Evolutionary conservation across 257 asterid genomes (phyloP).

Genomic region (Lithospermum erythrorhizon): DNA sequence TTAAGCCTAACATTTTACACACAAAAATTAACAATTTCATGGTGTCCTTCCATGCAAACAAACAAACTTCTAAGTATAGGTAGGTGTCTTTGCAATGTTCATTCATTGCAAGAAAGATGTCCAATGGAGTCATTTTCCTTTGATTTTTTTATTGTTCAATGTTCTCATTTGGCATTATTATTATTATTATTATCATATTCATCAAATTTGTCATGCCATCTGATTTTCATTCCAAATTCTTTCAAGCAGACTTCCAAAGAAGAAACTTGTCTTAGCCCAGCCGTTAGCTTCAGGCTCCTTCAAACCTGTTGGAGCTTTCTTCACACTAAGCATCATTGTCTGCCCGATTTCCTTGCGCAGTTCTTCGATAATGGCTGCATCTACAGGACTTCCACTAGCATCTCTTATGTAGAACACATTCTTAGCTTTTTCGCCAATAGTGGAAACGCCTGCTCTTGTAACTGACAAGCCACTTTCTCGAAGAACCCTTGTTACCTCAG

Average conservation of each 20-base stretch:
- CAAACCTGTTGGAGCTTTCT: conserved; percentile 35
- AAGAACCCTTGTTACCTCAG: conserved; percentile 79
- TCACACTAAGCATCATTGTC: conserved; percentile 76
- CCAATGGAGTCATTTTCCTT: not conserved
- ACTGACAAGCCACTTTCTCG: conserved; percentile 84
- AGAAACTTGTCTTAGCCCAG: conserved; percentile 74
- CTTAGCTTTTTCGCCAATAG: conserved; percentile 74
- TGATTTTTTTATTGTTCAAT: not conserved
- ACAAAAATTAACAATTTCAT: too few relatives aligned
- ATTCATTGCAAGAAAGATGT: not conserved
- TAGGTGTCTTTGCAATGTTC: not conserved
- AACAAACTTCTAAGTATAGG: too few relatives aligned
- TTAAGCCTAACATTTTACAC: too few relatives aligned
- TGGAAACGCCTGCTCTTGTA: conserved; percentile 80
- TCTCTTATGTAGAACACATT: conserved; percentile 77
- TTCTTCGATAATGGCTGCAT: conserved; percentile 53
- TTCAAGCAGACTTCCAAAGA: conserved; percentile 69
- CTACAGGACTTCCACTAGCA: conserved; percentile 77
- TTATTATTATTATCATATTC: conserved; percentile 4
- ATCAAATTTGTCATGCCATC: not conserved
- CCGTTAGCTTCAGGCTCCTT: conserved; percentile 49
- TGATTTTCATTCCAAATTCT: conserved; percentile 35
- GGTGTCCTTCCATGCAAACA: too few relatives aligned
- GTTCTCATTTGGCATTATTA: not conserved
- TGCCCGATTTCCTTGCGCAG: conserved; percentile 70